phyloP scores from a whole-genome alignment of 495 filamentous ascomycete genomes.

The Margaritispora aquatica region DNA sequence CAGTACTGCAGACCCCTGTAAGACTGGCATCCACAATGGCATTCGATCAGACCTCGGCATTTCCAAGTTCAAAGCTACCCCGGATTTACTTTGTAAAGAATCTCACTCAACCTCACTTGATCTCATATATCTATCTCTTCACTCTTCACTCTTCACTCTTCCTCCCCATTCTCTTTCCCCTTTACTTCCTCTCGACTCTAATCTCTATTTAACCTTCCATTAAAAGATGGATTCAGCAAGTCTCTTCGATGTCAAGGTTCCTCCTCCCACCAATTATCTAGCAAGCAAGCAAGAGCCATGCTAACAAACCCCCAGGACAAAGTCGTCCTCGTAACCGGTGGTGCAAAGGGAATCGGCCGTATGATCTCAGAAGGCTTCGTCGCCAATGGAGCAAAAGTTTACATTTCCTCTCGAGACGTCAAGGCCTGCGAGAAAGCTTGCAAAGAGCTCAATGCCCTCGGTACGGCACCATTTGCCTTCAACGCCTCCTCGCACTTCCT shows the following conservation, averaged over 20 bases:
- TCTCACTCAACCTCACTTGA: background rate
- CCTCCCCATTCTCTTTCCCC: background rate
- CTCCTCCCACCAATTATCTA: background rate
- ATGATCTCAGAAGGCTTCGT: conserved; percentile 81
- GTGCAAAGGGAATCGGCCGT: conserved; percentile 60
- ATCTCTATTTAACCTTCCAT: too few species aligned
- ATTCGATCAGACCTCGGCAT: background rate
- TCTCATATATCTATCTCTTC: background rate
- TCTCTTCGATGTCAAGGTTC: conserved; percentile 25
- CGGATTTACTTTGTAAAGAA: background rate
- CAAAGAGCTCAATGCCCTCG: conserved; percentile 54
- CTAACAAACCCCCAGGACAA: conserved; percentile 25
- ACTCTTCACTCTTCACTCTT: background rate
- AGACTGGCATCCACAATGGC: too few species aligned
- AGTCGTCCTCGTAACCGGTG: conserved; percentile 37
- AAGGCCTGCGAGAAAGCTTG: conserved; percentile 53
- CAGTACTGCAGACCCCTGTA: background rate
- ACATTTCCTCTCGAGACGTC: conserved; percentile 70
- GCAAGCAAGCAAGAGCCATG: background rate
- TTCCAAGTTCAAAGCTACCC: background rate
- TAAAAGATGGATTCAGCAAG: conserved; percentile 20
- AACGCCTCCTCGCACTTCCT: background rate
- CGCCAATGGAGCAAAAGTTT: conserved; percentile 73
- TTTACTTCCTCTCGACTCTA: too few species aligned
- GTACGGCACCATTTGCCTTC: conserved; percentile 21